Base-by-base conservation (phyloP, 768 basidiomycete genomes). In the Nidularia pulvinata region DNA sequence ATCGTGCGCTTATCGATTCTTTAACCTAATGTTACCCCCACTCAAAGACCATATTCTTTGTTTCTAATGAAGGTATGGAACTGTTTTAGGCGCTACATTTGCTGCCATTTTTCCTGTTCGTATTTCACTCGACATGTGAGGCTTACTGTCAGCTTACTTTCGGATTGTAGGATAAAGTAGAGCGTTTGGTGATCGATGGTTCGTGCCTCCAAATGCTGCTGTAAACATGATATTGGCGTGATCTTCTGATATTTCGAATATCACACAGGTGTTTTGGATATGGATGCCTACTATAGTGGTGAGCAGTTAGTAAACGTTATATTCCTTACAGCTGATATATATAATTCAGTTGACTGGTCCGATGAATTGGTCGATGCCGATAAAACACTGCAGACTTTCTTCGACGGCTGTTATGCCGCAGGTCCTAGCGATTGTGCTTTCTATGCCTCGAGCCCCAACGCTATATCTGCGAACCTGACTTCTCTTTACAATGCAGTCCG, bases 201-300 rank as follows among this genome's bases (percentile, higher is more conserved):
- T n/a, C n/a, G n/a, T n/a, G n/a, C n/a, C n/a, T n/a, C n/a, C n/a
- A n/a, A n/a, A n/a, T n/a, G n/a, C n/a, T n/a, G n/a, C n/a, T n/a
- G n/a, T n/a, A n/a, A n/a, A n/a, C n/a, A n/a, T n/a, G n/a, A n/a
- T n/a, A n/a, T n/a, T n/a, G n/a, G n/a, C n/a, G n/a, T n/a, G n/a
- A n/a, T n/a, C n/a, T n/a, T n/a, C n/a, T n/a, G n/a, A n/a, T n/a
- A n/a, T n/a, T n/a, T n/a, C n/a, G n/a, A n/a, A n/a, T n/a, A n/a
- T n/a, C n/a, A n/a, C n/a, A n/a, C n/a, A n/a, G n/a, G 74, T 19
- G 73, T 76, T 19, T 64, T 68, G 14, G 75, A 77, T 43, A 57
- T 69, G 0, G 70, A 75, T 22, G 59, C 74, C 46, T 77, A 75
- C 52, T 78, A 71, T 50, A 65, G 75, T 73, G 53, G 39, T 62